phyloP scores from a whole-genome alignment of 768 basidiomycete genomes.

The Panellus pusillus region DNA sequence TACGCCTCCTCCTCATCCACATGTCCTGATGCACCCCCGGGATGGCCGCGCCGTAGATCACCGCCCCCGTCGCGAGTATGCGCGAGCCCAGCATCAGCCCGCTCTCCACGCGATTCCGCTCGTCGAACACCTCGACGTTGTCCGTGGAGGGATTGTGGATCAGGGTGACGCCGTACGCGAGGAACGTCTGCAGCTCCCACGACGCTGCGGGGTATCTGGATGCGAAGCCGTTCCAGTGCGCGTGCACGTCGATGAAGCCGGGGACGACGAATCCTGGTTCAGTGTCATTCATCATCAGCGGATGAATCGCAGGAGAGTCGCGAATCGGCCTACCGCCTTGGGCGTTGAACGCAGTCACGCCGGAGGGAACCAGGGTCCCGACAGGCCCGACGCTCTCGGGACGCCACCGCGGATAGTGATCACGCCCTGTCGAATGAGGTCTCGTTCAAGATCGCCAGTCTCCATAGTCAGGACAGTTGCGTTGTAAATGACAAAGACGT shows the following conservation, averaged over 20 bases:
- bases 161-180: conserved; percentile 76
- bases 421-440: conserved; percentile 54
- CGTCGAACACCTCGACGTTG: conserved; percentile 61
- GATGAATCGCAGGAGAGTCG: neutral
- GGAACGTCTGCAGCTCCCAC: conserved; percentile 75
- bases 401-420: conserved; percentile 57
- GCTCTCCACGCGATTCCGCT: conserved; percentile 67
- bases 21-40: conserved; percentile 59
- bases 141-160: conserved; percentile 56
- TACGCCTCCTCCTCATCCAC: conserved; percentile 60
- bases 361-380: conserved; percentile 33
- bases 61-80: conserved; percentile 67
- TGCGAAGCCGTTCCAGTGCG: conserved; percentile 64
- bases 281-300: neutral
- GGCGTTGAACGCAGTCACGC: conserved; percentile 53
- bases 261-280: conserved; percentile 60
- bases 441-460: conserved; percentile 45
- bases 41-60: conserved; percentile 59
- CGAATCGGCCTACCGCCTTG: conserved; percentile 52
- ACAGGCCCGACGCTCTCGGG: conserved; percentile 46
- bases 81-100: conserved; percentile 70
- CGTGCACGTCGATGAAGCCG: conserved; percentile 77
- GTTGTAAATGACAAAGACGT: conserved; percentile 60
- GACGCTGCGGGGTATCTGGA: conserved; percentile 60
- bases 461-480: conserved; percentile 74